Evolutionary conservation across 2,329 filamentous ascomycete species (phyloP), one percentile per base, ranked within the genome.

Genomic region (Metarhizium guizhouense): DNA sequence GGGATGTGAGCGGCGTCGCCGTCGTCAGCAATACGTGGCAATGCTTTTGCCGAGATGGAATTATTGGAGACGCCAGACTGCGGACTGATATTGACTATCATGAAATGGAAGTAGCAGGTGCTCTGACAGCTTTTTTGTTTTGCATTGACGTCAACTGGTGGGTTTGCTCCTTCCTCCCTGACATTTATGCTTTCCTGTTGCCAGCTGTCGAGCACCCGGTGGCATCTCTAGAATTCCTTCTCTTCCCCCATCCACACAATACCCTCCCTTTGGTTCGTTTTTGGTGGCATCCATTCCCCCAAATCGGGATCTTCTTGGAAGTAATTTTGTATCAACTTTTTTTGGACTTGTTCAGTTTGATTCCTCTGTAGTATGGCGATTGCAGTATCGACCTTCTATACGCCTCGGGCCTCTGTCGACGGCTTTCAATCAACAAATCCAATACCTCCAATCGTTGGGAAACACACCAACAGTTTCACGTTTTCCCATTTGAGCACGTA

Each of bases 161-260:
- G 25, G 45, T 30, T n/a, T 51, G 20, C 34, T 52, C 50, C 20
- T 43, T 52, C 50, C 30, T 25, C 45, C 29, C 3, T 34, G n/a
- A 40, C 45, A 18, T 10, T 57, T 57, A 53, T 54, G 56, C 55
- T 49, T 54, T 57, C 53, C 54, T 55, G 58, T 50, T 56, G 58
- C 58, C 45, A 48, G 45, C 45, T 48, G 45, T 29, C 25, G 42
- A 18, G 42, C 5, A 45, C 42, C 16, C 10, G 38, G 13, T 5
- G n/a, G 8, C 42, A 20, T 16, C 18, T 11, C 42, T 16, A 45
- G 18, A 45, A 16, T 18, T 20, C 57, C 62, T 62, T 52, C 55
- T 62, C 62, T 64, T 65, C 65, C 64, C 56, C 56, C 64, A 76
- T 76, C 66, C 25, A 70, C 72, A 72, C 72, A 70, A 54, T 50